Conservation (phyloP, 2,329 filamentous ascomycete genomes). For the Rachicladosporium sp. region DNA sequence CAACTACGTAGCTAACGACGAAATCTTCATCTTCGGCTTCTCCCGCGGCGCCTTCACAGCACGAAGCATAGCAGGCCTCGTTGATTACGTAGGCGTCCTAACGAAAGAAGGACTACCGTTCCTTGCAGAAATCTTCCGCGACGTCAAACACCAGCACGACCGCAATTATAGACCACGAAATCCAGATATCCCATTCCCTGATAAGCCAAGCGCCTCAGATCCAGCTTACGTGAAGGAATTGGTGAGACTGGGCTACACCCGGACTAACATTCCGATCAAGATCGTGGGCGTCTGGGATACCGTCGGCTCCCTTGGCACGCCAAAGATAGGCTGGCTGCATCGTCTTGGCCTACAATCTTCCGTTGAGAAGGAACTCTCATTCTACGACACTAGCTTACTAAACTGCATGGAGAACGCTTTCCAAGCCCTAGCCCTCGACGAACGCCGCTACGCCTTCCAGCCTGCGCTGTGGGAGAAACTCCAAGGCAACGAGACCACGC, state of each 20-base stretch:
- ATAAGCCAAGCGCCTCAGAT: conserved; percentile 33
- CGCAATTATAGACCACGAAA: conserved; percentile 32
- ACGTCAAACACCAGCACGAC: conserved; percentile 33
- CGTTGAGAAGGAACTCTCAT: conserved; percentile 26
- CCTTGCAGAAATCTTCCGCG: conserved; percentile 35
- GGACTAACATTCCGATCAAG: conserved; percentile 25
- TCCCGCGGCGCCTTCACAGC: conserved; percentile 36
- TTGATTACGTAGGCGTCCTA: conserved; percentile 35
- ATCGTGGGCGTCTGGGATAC: conserved; percentile 36
- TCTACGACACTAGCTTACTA: conserved; percentile 36
- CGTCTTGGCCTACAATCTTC: conserved; percentile 22
- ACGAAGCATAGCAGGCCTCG: conserved; percentile 33
- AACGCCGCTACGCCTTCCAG: conserved; percentile 28
- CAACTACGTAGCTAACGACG: conserved; percentile 40
- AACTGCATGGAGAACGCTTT: conserved; percentile 31
- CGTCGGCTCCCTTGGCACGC: conserved; percentile 33
- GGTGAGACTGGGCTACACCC: conserved; percentile 20
- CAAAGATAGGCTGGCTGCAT: conserved; percentile 31
- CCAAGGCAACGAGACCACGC: conserved; percentile 29
- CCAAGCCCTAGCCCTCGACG: conserved; percentile 33
- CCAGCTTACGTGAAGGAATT: conserved; percentile 33
- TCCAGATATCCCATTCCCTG: conserved; percentile 33
- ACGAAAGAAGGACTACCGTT: conserved; percentile 34
- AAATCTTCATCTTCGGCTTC: conserved; percentile 39
- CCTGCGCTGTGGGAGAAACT: conserved; percentile 33